These are phyloP conservation scores for Magnusiomyces paraingens DNA, from an alignment of 1,139 yeast species.

Conservation along the genomic window DNA sequence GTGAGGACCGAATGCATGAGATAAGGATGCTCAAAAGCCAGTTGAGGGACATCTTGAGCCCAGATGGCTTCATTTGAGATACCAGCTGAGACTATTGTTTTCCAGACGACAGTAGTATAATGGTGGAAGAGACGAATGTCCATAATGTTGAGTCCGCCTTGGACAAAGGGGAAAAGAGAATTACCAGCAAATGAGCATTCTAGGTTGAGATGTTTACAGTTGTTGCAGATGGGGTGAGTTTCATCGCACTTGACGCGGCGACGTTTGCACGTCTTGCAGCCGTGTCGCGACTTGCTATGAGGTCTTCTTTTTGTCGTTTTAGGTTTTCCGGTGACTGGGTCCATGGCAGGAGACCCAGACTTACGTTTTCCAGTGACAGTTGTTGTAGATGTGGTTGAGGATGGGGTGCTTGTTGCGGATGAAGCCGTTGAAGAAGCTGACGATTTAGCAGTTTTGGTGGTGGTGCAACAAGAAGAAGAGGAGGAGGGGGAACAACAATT, in stretches of 20 bases:
- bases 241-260: conserved; percentile 94
- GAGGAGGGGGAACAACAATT: background rate
- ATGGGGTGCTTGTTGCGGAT: background rate
- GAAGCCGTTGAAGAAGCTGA: background rate
- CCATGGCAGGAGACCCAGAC: background rate
- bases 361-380: background rate
- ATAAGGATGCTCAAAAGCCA: conserved; percentile 84
- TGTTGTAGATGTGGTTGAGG: background rate
- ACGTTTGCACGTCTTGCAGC: conserved; percentile 83
- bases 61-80: conserved; percentile 82
- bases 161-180: conserved; percentile 25
- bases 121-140: conserved; percentile 82
- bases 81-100: conserved; percentile 85
- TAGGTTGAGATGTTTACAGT: conserved; percentile 70
- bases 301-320: conserved; percentile 32
- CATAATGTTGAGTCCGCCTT: conserved; percentile 48
- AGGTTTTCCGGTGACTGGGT: conserved; percentile 9
- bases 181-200: conserved; percentile 45
- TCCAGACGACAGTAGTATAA: conserved; percentile 77
- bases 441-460: background rate
- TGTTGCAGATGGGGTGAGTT: conserved; percentile 66
- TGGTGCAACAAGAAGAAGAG: background rate
- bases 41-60: conserved; percentile 79
- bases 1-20: conserved; percentile 88
- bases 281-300: conserved; percentile 80